Conservation (phyloP, 2,329 filamentous ascomycete species). For the Aphanoascus verrucosus region DNA sequence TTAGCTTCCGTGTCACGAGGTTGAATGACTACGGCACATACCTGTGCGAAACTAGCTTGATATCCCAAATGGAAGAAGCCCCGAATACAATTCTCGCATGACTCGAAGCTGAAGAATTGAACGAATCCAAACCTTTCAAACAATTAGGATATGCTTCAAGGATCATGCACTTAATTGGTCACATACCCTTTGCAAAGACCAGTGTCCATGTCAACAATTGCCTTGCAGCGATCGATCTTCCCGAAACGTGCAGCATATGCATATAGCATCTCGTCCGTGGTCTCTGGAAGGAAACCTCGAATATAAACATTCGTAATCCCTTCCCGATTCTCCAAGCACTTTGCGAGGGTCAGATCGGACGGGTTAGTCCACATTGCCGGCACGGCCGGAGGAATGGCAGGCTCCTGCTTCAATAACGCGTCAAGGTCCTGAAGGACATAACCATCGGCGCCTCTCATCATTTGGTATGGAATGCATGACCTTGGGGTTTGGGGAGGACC, state of each 20-base stretch:
- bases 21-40: slow-evolving; percentile 36
- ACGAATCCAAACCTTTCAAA: slow-evolving; percentile 79
- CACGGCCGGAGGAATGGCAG: slow-evolving; percentile 74
- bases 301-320: slow-evolving; percentile 98
- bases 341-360: slow-evolving; percentile 79
- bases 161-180: slow-evolving; percentile 4
- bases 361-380: slow-evolving; percentile 75
- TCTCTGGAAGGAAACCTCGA: slow-evolving; percentile 86
- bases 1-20: slow-evolving; percentile 19
- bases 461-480: slow-evolving; percentile 32
- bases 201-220: slow-evolving; percentile 90
- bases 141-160: slow-evolving; percentile 23
- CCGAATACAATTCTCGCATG: slow-evolving; percentile 92
- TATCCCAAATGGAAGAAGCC: slow-evolving; percentile 92
- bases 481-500: slow-evolving; percentile 57
- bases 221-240: slow-evolving; percentile 91
- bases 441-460: slow-evolving; percentile 38
- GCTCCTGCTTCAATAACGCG: slow-evolving; percentile 61
- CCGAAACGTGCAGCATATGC: slow-evolving; percentile 80
- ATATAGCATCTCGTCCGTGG: slow-evolving; percentile 79
- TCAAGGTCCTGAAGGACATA: slow-evolving; percentile 47
- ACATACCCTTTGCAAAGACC: slow-evolving; percentile 90
- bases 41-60: slow-evolving; percentile 92
- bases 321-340: slow-evolving; percentile 86
- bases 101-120: slow-evolving; percentile 76